Base-by-base conservation (phyloP, 2,329 filamentous ascomycete species). In the Fusarium camptoceras region DNA sequence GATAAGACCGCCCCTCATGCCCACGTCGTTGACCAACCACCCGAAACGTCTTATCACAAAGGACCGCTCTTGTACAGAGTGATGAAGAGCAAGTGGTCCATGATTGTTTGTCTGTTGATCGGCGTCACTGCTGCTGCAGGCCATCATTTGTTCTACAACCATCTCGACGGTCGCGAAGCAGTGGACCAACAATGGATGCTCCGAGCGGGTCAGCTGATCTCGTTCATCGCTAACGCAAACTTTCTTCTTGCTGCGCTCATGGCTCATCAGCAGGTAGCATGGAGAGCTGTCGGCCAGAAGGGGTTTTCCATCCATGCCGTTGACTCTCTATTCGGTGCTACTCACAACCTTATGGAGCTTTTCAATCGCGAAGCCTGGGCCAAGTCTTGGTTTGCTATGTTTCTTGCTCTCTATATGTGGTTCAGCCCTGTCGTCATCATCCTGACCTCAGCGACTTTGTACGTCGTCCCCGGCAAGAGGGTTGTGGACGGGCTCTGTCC, bases 381-480 rank as follows among this genome's bases (percentile, higher is more conserved):
- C 1, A 73, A 71, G 22, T 70, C 72, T 5, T 71, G 61, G 65
- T 48, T 73, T 6, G 65, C 71, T 2, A 74, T 74, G 70, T 64
- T 68, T 37, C 66, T 74, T 3, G 70, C 72, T 22, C 22, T 74
- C 0, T 74, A 70, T 7, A 55, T 74, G 54, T 74, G 67, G 72
- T 31, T 70, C 1, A 72, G 70, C 2, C 72, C 72, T 0, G 46
- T 65, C 2, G 65, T 74, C 4, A 62, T 74, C 8, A 74, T 74
- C 14, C 55, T 74, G 2, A 61, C 72, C 0, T 74, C 72, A 0
- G 70, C 67, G 4, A 73, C 72, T 1, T 43, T 74, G 1, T 58
- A 56, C 2, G 68, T 74, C 1, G 42, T 65, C 1, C 27, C 59
- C 1, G 55, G 66, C 0, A 44, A 65, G 1, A 65, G 16, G 6